Conservation (phyloP, 192 early-diverging fungal species). For the Umbelopsis vinacea region DNA sequence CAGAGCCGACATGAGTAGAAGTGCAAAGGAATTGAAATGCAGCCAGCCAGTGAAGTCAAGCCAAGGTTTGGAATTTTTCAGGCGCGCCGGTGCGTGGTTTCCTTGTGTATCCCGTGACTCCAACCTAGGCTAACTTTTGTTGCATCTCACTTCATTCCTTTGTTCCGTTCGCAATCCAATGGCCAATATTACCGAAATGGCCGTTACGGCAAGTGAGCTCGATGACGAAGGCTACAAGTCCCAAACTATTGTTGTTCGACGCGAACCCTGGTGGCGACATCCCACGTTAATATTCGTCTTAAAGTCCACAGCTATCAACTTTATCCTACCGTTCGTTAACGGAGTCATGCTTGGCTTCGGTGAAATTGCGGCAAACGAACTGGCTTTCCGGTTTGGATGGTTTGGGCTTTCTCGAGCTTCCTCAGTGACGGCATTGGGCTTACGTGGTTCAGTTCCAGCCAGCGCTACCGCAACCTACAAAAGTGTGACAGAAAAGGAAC, state of each 20-base stretch:
- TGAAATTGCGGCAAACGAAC: constrained; percentile 83
- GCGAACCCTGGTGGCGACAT: constrained; percentile 40
- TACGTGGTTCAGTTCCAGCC: constrained; percentile 16
- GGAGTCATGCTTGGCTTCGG: constrained; percentile 76
- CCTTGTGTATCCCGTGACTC: background rate
- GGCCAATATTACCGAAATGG: constrained; percentile 14
- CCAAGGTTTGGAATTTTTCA: background rate
- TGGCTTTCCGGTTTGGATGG: constrained; percentile 78
- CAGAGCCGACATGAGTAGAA: constrained; percentile 26
- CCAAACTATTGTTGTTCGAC: constrained; percentile 10
- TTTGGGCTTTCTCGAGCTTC: constrained; percentile 35
- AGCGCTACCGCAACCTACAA: constrained; percentile 39
- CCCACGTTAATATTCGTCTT: constrained; percentile 39
- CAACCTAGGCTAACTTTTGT: background rate
- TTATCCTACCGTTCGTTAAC: constrained; percentile 62
- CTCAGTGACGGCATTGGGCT: constrained; percentile 14
- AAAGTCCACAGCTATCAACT: constrained; percentile 57
- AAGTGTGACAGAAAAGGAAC: constrained; percentile 17
- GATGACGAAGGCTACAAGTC: constrained; percentile 3
- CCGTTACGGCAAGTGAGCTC: constrained; percentile 1
- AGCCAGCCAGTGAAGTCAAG: constrained; percentile 15
- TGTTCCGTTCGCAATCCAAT: background rate
- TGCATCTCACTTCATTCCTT: background rate
- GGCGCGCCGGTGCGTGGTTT: background rate
- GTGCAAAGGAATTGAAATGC: constrained; percentile 15